phyloP scores from a whole-genome alignment of 768 basidiomycete genomes.

The Butyriboletus loyo region DNA sequence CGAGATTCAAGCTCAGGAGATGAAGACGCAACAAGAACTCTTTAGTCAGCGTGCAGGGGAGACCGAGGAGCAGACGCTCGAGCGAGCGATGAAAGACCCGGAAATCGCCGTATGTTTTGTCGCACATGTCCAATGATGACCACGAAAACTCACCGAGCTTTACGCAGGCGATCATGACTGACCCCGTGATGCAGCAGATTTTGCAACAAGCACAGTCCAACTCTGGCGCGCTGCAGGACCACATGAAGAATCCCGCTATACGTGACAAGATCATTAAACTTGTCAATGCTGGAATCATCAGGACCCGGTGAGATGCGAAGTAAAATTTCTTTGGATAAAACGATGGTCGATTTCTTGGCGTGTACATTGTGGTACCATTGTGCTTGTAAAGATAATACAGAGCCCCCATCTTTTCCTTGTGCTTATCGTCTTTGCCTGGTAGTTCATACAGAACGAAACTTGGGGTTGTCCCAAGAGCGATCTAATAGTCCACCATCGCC shows the following conservation, averaged over 20 bases:
- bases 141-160: conserved; percentile 6
- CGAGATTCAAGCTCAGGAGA: conserved; percentile 79
- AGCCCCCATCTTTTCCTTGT: background rate
- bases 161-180: conserved; percentile 73
- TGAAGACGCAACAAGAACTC: conserved; percentile 78
- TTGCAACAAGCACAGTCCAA: conserved; percentile 90
- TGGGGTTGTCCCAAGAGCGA: conserved; percentile 72
- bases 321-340: conserved; percentile 8
- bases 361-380: conserved; percentile 24
- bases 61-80: conserved; percentile 88
- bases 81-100: conserved; percentile 96
- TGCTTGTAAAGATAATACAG: conserved; percentile 24
- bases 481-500: conserved; percentile 48
- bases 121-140: background rate
- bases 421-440: background rate
- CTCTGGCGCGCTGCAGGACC: conserved; percentile 87
- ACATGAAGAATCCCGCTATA: conserved; percentile 90
- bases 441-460: conserved; percentile 9
- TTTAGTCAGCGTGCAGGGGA: conserved; percentile 78
- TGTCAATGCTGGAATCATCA: conserved; percentile 90
- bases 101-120: conserved; percentile 75
- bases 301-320: conserved; percentile 56
- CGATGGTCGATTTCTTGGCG: conserved; percentile 11
- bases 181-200: conserved; percentile 93
- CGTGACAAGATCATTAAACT: conserved; percentile 84